phyloP scores from a whole-genome alignment of 1,284 basidiomycete species.

The Laetiporus sulphureus region DNA sequence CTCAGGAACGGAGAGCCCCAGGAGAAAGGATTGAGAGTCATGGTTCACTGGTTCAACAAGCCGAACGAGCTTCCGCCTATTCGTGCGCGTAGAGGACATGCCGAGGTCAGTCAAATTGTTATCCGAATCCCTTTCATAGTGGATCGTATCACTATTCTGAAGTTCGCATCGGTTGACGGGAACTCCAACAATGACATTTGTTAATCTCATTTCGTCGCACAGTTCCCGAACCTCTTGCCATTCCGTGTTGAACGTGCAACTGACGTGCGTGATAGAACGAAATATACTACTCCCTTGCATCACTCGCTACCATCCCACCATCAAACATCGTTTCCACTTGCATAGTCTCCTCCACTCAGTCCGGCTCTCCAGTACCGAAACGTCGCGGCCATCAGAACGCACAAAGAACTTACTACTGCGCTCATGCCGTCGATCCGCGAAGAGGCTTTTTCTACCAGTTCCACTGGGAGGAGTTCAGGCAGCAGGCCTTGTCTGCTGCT shows the following conservation, averaged over 20 bases:
- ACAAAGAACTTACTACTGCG: conserved; percentile 36
- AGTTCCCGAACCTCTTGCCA: neutral
- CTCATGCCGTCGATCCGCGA: conserved; percentile 49
- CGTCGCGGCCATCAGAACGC: neutral
- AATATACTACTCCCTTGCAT: conserved; percentile 55
- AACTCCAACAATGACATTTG: no score
- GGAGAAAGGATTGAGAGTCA: conserved; percentile 37
- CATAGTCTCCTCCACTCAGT: conserved; percentile 29
- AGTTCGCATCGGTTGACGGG: no score
- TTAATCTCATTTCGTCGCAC: no score
- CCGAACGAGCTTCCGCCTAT: conserved; percentile 52
- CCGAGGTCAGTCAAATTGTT: conserved; percentile 36
- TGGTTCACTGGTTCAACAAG: conserved; percentile 66
- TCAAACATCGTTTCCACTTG: conserved; percentile 47
- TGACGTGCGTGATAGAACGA: conserved; percentile 45
- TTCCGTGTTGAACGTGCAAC: neutral
- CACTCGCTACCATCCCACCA: conserved; percentile 40
- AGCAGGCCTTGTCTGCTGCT: conserved; percentile 31
- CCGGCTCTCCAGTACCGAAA: neutral
- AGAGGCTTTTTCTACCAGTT: conserved; percentile 59
- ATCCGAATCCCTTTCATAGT: neutral
- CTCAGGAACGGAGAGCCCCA: conserved; percentile 19
- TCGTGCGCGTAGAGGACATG: conserved; percentile 48
- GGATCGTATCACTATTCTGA: no score
- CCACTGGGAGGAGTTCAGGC: conserved; percentile 46